Base-by-base conservation (phyloP, 2,329 filamentous ascomycete genomes). In the Emericellopsis cladophorae region DNA sequence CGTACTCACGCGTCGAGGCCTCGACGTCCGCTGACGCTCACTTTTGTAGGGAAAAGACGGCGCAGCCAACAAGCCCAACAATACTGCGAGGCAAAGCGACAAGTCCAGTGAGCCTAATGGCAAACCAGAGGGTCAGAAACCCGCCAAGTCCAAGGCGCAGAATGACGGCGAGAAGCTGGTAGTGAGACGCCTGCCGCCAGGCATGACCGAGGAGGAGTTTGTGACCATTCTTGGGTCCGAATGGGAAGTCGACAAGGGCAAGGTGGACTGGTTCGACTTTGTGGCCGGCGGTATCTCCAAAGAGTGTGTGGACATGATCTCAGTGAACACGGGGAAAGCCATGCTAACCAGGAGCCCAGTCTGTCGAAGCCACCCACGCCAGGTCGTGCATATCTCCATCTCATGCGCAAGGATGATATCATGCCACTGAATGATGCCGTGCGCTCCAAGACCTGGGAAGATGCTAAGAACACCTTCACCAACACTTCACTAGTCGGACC, bases 361-460 rank as follows among this genome's bases (percentile, higher is more conserved):
- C 76, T 81, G n/a, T 82, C 88, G 31, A 95, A 95, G 59, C 79
- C 84, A 23, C 93, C 90, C 1, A 74, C 73, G 39, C 88, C 88
- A 6, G 77, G 84, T 9, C 76, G 87, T 49, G 87, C 81, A 42
- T 94, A 95, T 54, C 60, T 96, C 10, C 87, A 90, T 56, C 67
- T 96, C 38, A 74, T 76, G n/a, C 82, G 77, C 49, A 76, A 79
- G 48, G 73, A 80, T 40, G 67, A 85, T 45, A 71, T 94, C 39
- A 58, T 74, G 12, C 58, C 69, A 4, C 71, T 98, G 5, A 78
- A 80, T 32, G 79, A 89, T 16, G 66, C 67, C 31, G 80, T 96
- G 36, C 79, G 83, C 42, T 65, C 68, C 43, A 67, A 76, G 3
- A 68, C 70, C 1, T 94, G 94, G 70, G 76, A 84, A 47, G 92